These are phyloP conservation scores for Helicosporidium sp. DNA, from an alignment of 139 green algal species.

Conservation along the genomic window DNA sequence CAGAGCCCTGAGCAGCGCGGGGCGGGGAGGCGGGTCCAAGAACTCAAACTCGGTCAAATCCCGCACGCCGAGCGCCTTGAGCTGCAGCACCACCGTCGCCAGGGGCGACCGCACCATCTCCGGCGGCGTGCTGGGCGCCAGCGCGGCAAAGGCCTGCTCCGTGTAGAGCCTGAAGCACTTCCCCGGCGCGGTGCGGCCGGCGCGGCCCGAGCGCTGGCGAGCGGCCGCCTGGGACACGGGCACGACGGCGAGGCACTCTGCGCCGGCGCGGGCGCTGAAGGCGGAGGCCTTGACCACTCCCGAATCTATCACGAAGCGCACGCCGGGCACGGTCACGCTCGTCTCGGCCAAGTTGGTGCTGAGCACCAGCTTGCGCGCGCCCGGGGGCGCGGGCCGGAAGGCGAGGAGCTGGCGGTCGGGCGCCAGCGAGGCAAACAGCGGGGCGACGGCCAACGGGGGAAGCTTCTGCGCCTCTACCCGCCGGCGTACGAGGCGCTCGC, in stretches of 20 bases:
- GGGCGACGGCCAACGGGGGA: constrained; percentile 26
- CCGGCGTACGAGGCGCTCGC: constrained; percentile 40
- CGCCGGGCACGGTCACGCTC: constrained; percentile 69
- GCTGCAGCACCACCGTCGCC: constrained; percentile 49
- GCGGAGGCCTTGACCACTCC: constrained; percentile 61
- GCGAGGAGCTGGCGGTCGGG: constrained; percentile 54
- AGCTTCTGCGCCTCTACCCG: constrained; percentile 13
- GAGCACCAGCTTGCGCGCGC: constrained; percentile 59
- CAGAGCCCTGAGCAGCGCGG: constrained; percentile 58
- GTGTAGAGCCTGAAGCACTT: constrained; percentile 82
- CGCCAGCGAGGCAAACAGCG: constrained; percentile 63
- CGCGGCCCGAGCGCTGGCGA: constrained; percentile 58
- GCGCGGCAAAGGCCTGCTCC: constrained; percentile 41
- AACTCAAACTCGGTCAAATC: constrained; percentile 83
- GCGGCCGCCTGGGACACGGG: constrained; percentile 63
- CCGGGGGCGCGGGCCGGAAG: constrained; percentile 45
- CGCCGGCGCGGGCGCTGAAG: constrained; percentile 49
- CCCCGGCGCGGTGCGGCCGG: constrained; percentile 63
- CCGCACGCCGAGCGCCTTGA: constrained; percentile 71
- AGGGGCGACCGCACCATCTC: constrained; percentile 74
- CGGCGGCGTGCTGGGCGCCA: constrained; percentile 43
- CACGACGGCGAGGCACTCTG: constrained; percentile 60
- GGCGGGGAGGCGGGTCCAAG: constrained; percentile 64
- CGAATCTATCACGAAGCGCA: constrained; percentile 63
- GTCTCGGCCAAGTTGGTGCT: constrained; percentile 90